Evolutionary conservation across 768 basidiomycete species (phyloP), one percentile per base, ranked within the genome.

Genomic region (Leccinum longicurvipes): DNA sequence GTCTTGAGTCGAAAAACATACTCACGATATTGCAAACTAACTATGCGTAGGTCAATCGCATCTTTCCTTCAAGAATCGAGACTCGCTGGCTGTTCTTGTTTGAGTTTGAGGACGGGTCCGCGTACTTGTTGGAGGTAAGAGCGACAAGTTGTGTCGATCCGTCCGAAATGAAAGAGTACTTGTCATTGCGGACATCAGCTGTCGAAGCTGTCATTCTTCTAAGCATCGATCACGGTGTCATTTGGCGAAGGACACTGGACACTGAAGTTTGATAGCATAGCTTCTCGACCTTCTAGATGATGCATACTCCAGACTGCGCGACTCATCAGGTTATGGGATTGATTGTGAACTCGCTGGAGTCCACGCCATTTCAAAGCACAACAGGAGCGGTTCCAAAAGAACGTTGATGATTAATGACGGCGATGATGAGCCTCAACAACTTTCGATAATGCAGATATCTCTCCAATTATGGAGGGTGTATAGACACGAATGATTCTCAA

Each of bases 401-500:
- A 29, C 23, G 34, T 17, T 12, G 46, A 46, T 17, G 25, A 47
- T 47, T n/a, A n/a, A n/a, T n/a, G n/a, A n/a, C n/a, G n/a, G n/a
- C 28, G 27, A 53, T 19, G 46, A 34, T 15, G 44, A 41, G 27
- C 50, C 42, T 32, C 5, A 46, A 34, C 36, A 19, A 47, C 21
- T 21, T 28, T 39, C 31, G 44, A 42, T 6, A n/a, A 45, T 11
- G 17, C 29, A 32, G 19, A 50, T 27, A 17, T 53, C 39, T 58
- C 45, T 44, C 51, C 19, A 29, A 50, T 27, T 31, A 45, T 51
- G 23, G 48, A 36, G 25, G 32, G 49, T 34, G 53, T 46, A 25
- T 36, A 50, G 50, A 55, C 56, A 63, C 58, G 58, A 57, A 63
- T 59, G 46, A 56, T 66, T 59, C 12, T 19, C 19, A 54, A 57